These are phyloP conservation scores for Diplosphaera chodatii DNA, from an alignment of 139 green algal genomes.

Conservation along the genomic window DNA sequence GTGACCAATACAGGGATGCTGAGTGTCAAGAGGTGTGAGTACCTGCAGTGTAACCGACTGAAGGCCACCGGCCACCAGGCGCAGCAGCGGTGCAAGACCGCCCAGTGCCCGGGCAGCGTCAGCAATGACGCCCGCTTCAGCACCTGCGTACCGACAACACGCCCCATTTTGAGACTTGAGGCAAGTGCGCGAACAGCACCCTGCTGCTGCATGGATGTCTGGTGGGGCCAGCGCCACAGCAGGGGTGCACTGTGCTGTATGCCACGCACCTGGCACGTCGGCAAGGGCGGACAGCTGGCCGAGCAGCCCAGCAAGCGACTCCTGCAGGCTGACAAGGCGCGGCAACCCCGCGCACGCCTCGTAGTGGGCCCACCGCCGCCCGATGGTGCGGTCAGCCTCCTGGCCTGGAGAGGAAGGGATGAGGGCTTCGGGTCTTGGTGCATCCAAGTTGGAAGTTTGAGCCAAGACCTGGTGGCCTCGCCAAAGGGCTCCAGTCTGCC, in stretches of 20 bases:
- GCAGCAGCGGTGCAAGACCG: constrained; percentile 42
- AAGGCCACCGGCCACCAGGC: constrained; percentile 32
- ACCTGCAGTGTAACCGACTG: constrained; percentile 19
- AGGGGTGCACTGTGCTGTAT: too few relatives aligned
- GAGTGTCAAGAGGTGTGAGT: too few relatives aligned
- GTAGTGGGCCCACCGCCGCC: neutral
- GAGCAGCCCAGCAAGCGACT: neutral
- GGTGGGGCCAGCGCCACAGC: neutral
- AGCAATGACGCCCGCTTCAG: neutral
- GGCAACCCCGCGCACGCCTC: neutral
- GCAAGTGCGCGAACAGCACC: too few relatives aligned
- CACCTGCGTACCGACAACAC: too few relatives aligned
- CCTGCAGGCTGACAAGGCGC: neutral
- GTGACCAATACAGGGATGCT: too few relatives aligned
- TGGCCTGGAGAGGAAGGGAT: too few relatives aligned
- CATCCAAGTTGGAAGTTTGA: too few relatives aligned
- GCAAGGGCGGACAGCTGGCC: neutral
- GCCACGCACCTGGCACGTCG: neutral
- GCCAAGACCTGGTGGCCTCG: too few relatives aligned
- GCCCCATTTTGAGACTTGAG: too few relatives aligned
- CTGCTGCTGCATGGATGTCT: too few relatives aligned
- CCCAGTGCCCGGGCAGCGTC: constrained; percentile 8
- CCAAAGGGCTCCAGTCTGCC: too few relatives aligned
- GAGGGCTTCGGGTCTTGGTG: too few relatives aligned
- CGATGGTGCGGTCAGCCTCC: neutral